Conservation (phyloP, 192 early-diverging fungal species). For the Coemansia sp. region DNA sequence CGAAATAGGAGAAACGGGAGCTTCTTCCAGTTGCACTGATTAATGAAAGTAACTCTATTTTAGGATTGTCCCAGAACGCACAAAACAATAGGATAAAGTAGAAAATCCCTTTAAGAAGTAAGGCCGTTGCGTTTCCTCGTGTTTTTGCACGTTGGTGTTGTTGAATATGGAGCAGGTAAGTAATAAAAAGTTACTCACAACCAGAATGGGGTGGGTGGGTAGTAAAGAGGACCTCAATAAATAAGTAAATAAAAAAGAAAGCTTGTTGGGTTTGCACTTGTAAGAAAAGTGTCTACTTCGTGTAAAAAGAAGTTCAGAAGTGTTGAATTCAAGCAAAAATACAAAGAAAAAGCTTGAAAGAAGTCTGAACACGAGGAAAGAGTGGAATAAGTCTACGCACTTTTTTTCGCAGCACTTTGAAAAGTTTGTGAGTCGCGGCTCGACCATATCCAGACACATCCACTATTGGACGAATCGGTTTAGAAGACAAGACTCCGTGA, state of each 20-base stretch:
- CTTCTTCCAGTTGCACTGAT: background rate
- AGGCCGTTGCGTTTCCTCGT: too few relatives aligned
- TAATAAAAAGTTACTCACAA: background rate
- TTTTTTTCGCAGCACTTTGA: background rate
- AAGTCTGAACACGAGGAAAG: background rate
- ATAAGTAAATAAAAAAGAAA: slow-evolving; percentile 6
- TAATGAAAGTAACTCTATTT: background rate
- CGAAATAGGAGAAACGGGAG: background rate
- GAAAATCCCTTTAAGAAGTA: too few relatives aligned
- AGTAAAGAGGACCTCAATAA: slow-evolving; percentile 4
- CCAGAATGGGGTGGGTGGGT: background rate
- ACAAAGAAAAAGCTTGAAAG: slow-evolving; percentile 10
- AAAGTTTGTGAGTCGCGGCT: slow-evolving; percentile 29
- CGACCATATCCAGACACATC: background rate
- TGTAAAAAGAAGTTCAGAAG: background rate
- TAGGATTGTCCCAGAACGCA: background rate
- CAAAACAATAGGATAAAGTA: too few relatives aligned
- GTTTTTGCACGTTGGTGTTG: too few relatives aligned
- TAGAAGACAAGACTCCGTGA: background rate
- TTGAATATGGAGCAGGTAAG: too few relatives aligned
- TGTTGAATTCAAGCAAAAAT: background rate
- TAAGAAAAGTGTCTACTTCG: background rate
- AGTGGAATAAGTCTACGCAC: background rate
- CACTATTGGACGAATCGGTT: background rate
- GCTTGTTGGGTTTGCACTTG: background rate